Evolutionary conservation across 108 stramenopile genomes (phyloP).

Genomic region (Epipyxis sp.): DNA sequence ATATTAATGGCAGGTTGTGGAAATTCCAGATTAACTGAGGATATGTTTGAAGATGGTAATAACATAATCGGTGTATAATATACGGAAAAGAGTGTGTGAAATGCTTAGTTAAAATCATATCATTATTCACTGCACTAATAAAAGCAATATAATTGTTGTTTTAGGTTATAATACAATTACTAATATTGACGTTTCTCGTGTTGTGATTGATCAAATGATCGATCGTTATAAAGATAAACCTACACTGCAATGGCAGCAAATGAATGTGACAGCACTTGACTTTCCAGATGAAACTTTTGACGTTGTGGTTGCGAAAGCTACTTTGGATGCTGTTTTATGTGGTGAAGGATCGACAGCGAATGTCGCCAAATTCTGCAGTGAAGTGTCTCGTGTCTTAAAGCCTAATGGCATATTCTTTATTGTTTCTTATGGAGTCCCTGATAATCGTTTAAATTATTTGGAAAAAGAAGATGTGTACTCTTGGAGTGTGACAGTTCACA

Average conservation of each 20-base stretch:
- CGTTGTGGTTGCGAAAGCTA: slow-evolving; percentile 65
- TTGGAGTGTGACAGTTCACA: slow-evolving; percentile 64
- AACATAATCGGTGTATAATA: no score
- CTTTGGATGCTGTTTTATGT: slow-evolving; percentile 65
- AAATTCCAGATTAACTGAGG: slow-evolving; percentile 58
- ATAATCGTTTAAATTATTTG: slow-evolving; percentile 64
- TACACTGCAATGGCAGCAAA: slow-evolving; percentile 54
- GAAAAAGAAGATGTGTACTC: slow-evolving; percentile 63
- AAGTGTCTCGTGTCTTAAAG: slow-evolving; percentile 64
- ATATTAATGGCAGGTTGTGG: slow-evolving; percentile 63
- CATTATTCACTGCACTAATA: no score
- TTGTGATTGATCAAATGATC: slow-evolving; percentile 63
- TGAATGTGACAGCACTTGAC: slow-evolving; percentile 53
- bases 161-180: slow-evolving; percentile 56
- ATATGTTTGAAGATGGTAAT: slow-evolving; percentile 53
- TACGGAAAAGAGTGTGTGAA: no score
- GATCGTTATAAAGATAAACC: slow-evolving; percentile 64
- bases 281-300: slow-evolving; percentile 66
- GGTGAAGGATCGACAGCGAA: slow-evolving; percentile 68
- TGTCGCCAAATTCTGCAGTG: slow-evolving; percentile 65
- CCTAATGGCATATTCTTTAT: slow-evolving; percentile 62
- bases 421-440: slow-evolving; percentile 66
- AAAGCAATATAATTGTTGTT: no score
- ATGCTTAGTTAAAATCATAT: no score
- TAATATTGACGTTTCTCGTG: slow-evolving; percentile 64